Conservation (phyloP, 306 rosid genomes). For the Quercus ilex region DNA sequence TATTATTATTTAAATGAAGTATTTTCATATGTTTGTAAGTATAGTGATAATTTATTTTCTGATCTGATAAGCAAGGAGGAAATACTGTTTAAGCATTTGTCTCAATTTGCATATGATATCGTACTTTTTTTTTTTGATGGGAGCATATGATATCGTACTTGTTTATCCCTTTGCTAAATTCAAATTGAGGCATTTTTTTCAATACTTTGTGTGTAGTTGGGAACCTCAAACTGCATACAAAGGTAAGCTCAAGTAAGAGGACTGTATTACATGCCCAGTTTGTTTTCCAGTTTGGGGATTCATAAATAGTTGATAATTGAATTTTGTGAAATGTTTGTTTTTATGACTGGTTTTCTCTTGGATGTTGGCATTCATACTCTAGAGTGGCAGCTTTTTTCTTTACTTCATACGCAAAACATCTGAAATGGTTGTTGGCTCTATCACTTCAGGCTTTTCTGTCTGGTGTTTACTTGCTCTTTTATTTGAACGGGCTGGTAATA, state of each 20-base stretch:
- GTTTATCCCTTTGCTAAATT: neutral
- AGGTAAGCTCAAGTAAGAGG: neutral
- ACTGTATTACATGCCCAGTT: neutral
- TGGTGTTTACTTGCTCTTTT: neutral
- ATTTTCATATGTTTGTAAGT: neutral
- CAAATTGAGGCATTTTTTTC: neutral
- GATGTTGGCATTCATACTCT: neutral
- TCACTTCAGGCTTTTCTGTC: neutral
- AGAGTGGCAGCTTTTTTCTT: neutral
- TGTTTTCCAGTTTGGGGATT: neutral
- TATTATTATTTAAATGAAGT: neutral
- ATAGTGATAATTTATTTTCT: neutral
- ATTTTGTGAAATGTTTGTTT: neutral
- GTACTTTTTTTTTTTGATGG: too few species aligned
- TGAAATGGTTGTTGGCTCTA: neutral
- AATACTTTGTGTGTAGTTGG: neutral
- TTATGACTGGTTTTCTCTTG: neutral
- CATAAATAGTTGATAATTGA: neutral
- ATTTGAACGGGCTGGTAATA: neutral
- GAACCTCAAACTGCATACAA: neutral
- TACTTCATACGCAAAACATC: neutral
- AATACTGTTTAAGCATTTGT: neutral
- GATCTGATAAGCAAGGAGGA: neutral
- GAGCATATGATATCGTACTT: too few species aligned
- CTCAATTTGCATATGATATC: neutral